Percentiles rank a stretch among this genome's conserved stretches.
These are phyloP conservation scores for Xenoacremonium recifei DNA, from an alignment of 2,329 filamentous ascomycete genomes.

Conservation along the genomic window DNA sequence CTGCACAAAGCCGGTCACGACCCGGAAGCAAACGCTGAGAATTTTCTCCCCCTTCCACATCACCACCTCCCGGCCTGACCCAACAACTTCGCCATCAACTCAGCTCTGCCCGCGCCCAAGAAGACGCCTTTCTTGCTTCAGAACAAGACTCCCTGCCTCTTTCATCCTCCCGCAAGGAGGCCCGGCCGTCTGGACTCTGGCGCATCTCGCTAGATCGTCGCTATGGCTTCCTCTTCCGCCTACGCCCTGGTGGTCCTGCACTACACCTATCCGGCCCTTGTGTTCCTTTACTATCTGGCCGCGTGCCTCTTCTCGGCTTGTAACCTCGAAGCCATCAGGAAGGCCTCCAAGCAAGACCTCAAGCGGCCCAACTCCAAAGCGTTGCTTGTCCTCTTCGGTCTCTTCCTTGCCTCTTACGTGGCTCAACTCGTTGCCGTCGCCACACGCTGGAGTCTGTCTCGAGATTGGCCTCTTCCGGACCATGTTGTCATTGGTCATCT, in stretches of 20 bases:
- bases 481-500: constrained; percentile 56
- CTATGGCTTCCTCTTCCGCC: constrained; percentile 15
- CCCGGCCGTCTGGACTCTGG: constrained; percentile 1
- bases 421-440: constrained; percentile 44
- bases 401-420: constrained; percentile 45
- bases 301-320: constrained; percentile 55
- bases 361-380: constrained; percentile 17
- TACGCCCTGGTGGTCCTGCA: constrained; percentile 19
- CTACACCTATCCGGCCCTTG: constrained; percentile 33
- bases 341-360: constrained; percentile 12
- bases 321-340: constrained; percentile 47
- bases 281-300: constrained; percentile 56
- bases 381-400: constrained; percentile 41
- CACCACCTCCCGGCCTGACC: background rate
- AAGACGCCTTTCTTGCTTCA: too few relatives aligned
- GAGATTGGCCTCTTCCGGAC: constrained; percentile 43
- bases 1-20: background rate
- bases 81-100: background rate
- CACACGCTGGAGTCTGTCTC: constrained; percentile 31
- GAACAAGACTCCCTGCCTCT: too few relatives aligned
- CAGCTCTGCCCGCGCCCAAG: background rate
- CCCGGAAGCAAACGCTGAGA: background rate
- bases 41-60: background rate
- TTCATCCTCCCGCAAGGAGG: background rate
- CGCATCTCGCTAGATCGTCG: constrained; percentile 6